These are phyloP conservation scores for Adansonia digitata DNA, from an alignment of 345 rosid genomes.

Conservation along the genomic window DNA sequence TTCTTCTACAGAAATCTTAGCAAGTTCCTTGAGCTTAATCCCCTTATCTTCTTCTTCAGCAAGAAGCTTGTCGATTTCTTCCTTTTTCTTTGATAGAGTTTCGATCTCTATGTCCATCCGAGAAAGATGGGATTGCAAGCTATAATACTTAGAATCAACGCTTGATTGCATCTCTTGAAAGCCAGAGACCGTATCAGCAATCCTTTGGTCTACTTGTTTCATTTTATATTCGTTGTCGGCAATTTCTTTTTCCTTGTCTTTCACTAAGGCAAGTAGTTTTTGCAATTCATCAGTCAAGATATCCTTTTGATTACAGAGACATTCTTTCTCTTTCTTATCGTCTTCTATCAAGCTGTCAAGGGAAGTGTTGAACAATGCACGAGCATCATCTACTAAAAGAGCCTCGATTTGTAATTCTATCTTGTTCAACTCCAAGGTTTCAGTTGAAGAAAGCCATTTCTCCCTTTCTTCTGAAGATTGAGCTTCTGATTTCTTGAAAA, in stretches of 20 bases:
- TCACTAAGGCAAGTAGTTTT: slow-evolving; percentile 60
- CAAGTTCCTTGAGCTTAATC: slow-evolving; percentile 60
- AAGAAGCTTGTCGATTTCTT: slow-evolving; percentile 44
- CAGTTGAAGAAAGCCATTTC: slow-evolving; percentile 57
- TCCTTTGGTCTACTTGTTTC: slow-evolving; percentile 51
- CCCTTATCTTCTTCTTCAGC: slow-evolving; percentile 51
- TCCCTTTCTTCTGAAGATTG: slow-evolving; percentile 43
- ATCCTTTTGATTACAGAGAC: slow-evolving; percentile 43
- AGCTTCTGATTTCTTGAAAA: slow-evolving; percentile 40
- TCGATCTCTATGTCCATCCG: slow-evolving; percentile 43
- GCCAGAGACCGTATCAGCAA: slow-evolving; percentile 44
- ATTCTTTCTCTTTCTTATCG: slow-evolving; percentile 52
- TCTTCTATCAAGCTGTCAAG: slow-evolving; percentile 48
- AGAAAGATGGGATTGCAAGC: slow-evolving; percentile 43
- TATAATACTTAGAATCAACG: slow-evolving; percentile 40
- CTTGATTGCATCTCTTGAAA: slow-evolving; percentile 51
- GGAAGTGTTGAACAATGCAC: slow-evolving; percentile 33
- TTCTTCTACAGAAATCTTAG: slow-evolving; percentile 52
- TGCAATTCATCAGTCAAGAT: slow-evolving; percentile 49
- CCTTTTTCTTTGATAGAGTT: slow-evolving; percentile 45
- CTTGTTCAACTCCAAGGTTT: slow-evolving; percentile 57
- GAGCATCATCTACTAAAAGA: slow-evolving; percentile 50
- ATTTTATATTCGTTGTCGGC: slow-evolving; percentile 53
- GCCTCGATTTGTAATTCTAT: slow-evolving; percentile 64
- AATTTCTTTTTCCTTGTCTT: slow-evolving; percentile 64